Evolutionary conservation across 352 stramenopile genomes (phyloP).

Genomic region (Globisporangium sylvaticum): DNA sequence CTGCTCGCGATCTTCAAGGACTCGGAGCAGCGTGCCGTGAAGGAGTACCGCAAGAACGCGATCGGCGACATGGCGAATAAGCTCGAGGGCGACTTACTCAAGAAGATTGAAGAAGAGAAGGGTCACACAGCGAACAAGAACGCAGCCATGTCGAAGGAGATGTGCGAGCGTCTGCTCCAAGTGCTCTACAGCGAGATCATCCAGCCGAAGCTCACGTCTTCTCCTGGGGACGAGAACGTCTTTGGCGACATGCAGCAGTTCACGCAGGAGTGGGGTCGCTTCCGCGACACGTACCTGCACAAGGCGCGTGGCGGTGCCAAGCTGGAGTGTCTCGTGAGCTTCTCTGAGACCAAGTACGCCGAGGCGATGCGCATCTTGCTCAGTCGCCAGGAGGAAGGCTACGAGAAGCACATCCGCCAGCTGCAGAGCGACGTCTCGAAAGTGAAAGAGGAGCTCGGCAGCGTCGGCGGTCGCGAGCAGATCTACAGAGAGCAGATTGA

Average conservation of each 20-base stretch:
- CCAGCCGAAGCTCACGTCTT: constrained; percentile 63
- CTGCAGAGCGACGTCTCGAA: constrained; percentile 69
- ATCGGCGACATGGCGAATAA: constrained; percentile 69
- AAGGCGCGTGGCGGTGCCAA: constrained; percentile 72
- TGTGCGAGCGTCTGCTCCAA: constrained; percentile 75
- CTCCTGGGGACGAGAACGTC: constrained; percentile 42
- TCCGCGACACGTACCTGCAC: constrained; percentile 69
- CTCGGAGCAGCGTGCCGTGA: constrained; percentile 44
- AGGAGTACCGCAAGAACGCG: constrained; percentile 54
- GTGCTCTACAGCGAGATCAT: constrained; percentile 81
- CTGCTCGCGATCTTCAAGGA: constrained; percentile 53
- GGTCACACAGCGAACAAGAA: constrained; percentile 39
- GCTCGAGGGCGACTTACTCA: constrained; percentile 56
- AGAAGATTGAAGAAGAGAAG: constrained; percentile 75
- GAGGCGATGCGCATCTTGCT: constrained; percentile 83
- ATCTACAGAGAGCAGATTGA: constrained; percentile 88
- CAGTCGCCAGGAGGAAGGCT: constrained; percentile 77
- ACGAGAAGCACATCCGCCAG: constrained; percentile 81
- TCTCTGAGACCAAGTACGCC: constrained; percentile 76
- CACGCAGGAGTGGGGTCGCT: constrained; percentile 56
- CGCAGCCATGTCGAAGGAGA: constrained; percentile 57
- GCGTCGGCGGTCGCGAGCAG: constrained; percentile 70
- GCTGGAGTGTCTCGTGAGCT: constrained; percentile 67
- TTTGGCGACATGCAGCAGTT: constrained; percentile 83
- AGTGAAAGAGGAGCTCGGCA: constrained; percentile 81